Conservation (phyloP, 2,329 filamentous ascomycete genomes). For the Colletotrichum theobromicola region DNA sequence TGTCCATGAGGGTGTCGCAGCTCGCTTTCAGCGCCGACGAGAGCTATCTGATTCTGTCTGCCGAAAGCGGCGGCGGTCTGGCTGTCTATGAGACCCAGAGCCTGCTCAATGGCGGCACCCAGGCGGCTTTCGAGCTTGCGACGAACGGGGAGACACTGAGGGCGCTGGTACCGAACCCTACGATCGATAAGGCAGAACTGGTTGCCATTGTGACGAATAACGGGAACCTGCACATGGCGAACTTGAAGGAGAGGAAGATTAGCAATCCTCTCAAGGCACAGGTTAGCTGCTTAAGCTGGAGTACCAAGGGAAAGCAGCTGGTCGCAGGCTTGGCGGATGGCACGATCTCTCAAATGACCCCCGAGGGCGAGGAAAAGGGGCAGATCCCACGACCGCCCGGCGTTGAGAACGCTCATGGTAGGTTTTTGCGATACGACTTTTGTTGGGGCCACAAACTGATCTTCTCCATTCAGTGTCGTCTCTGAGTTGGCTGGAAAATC, state of each 20-base stretch:
- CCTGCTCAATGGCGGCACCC: slow-evolving; percentile 69
- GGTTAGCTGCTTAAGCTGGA: slow-evolving; percentile 90
- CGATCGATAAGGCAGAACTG: slow-evolving; percentile 71
- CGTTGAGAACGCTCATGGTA: slow-evolving; percentile 72
- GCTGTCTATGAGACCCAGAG: slow-evolving; percentile 80
- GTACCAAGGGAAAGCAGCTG: slow-evolving; percentile 89
- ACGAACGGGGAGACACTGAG: slow-evolving; percentile 79
- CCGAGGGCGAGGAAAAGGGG: slow-evolving; percentile 77
- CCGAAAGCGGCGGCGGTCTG: slow-evolving; percentile 80
- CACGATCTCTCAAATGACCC: slow-evolving; percentile 81
- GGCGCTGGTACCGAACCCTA: slow-evolving; percentile 81
- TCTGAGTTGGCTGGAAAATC: slow-evolving; percentile 86
- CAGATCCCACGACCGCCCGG: slow-evolving; percentile 79
- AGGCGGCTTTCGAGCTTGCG: slow-evolving; percentile 75
- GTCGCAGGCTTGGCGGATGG: slow-evolving; percentile 86
- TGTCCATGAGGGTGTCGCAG: slow-evolving; percentile 82
- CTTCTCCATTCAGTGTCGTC: slow-evolving; percentile 74
- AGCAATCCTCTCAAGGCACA: slow-evolving; percentile 71
- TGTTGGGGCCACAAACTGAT: slow-evolving; percentile 29
- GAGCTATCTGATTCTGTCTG: slow-evolving; percentile 80
- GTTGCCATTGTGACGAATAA: slow-evolving; percentile 81
- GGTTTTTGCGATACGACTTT: slow-evolving; percentile 30
- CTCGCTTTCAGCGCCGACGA: slow-evolving; percentile 92
- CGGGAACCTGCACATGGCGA: slow-evolving; percentile 84
- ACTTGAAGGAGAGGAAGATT: slow-evolving; percentile 72